Evolutionary conservation across 1,139 yeast species (phyloP).

Genomic region (Candida neerlandica): DNA sequence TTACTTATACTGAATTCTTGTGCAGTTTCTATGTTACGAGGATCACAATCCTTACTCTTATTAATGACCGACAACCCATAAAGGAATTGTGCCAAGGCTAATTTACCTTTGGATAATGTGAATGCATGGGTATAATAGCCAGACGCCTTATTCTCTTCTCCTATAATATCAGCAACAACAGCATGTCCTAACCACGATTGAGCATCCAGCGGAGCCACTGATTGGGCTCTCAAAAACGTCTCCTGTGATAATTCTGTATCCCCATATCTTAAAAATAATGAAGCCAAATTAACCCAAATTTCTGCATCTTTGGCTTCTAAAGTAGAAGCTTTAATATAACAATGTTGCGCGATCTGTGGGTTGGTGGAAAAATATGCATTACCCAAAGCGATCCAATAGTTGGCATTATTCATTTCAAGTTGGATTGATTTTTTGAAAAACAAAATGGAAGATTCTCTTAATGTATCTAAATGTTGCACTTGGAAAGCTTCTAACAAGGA

Average conservation of each 20-base stretch:
- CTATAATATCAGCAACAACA: slow-evolving; percentile 60
- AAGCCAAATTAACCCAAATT: slow-evolving; percentile 83
- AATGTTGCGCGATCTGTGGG: slow-evolving; percentile 84
- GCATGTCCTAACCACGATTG: slow-evolving; percentile 93
- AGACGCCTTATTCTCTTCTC: slow-evolving; percentile 54
- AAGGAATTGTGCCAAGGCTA: slow-evolving; percentile 69
- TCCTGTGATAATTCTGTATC: slow-evolving; percentile 75
- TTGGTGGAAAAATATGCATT: slow-evolving; percentile 60
- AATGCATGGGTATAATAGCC: slow-evolving; percentile 75
- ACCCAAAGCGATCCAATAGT: slow-evolving; percentile 85
- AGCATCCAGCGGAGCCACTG: slow-evolving; percentile 76
- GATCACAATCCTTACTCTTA: slow-evolving; percentile 46
- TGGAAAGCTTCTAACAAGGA: slow-evolving; percentile 56
- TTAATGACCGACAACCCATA: slow-evolving; percentile 64
- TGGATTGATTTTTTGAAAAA: slow-evolving; percentile 68
- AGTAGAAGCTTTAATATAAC: slow-evolving; percentile 80
- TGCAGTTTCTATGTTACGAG: slow-evolving; percentile 57
- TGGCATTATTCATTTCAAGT: slow-evolving; percentile 67
- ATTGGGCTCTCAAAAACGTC: slow-evolving; percentile 73
- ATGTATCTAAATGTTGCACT: slow-evolving; percentile 22
- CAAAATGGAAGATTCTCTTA: slow-evolving; percentile 53
- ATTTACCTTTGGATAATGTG: slow-evolving; percentile 71
- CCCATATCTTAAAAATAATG: slow-evolving; percentile 67
- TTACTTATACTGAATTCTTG: slow-evolving; percentile 71
- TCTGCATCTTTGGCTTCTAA: slow-evolving; percentile 67